phyloP scores from a whole-genome alignment of 2,329 filamentous ascomycete genomes.

The Fusarium coicis region DNA sequence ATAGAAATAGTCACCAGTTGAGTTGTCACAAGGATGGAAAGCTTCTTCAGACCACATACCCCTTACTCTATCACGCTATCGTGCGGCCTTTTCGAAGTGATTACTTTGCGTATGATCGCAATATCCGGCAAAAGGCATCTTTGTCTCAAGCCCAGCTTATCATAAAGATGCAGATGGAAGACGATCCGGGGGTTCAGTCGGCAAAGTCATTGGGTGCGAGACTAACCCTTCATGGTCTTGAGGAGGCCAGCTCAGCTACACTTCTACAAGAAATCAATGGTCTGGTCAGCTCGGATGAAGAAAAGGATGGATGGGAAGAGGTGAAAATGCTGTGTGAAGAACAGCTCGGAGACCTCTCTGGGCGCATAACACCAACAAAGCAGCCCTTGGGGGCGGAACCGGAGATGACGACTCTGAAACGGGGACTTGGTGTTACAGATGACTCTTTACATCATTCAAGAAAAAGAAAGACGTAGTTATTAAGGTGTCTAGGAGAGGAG shows the following conservation, averaged over 20 bases:
- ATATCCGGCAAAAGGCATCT: too few relatives aligned
- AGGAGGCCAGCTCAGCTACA: too few relatives aligned
- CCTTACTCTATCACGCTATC: neutral
- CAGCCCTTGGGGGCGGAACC: too few relatives aligned
- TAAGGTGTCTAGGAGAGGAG: too few relatives aligned
- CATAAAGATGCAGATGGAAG: too few relatives aligned
- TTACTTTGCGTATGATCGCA: too few relatives aligned
- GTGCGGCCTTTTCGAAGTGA: too few relatives aligned
- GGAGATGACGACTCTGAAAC: neutral
- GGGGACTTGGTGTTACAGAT: neutral
- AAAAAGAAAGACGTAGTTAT: neutral
- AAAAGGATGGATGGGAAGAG: accelerated
- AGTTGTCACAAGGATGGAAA: neutral
- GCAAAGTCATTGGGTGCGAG: too few relatives aligned
- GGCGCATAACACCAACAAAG: accelerated
- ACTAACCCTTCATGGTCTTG: too few relatives aligned
- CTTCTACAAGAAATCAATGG: neutral
- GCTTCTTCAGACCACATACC: accelerated
- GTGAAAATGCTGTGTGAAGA: accelerated
- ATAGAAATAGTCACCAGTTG: too few relatives aligned
- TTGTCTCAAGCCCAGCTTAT: too few relatives aligned
- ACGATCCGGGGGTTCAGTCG: too few relatives aligned
- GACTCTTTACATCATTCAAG: neutral
- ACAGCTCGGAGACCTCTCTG: neutral
- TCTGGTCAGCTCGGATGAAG: accelerated